Conservation (phyloP, 106 monocot species). For the Dendrobium catenatum region DNA sequence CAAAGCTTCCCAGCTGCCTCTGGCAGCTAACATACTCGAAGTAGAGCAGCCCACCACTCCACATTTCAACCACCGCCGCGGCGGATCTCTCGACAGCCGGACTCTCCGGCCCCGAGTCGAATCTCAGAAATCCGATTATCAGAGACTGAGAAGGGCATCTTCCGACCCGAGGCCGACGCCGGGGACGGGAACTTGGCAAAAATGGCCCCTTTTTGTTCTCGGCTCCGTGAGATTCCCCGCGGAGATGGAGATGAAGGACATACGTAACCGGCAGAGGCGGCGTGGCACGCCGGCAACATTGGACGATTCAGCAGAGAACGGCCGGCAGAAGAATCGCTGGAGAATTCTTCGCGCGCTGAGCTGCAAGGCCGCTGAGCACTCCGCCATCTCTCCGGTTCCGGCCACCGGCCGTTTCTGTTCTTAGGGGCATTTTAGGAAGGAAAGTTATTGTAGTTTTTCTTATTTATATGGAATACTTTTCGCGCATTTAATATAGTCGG, state of each 20-base stretch:
- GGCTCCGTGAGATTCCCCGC: conserved; percentile 29
- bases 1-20: not conserved
- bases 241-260: conserved; percentile 41
- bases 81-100: not conserved
- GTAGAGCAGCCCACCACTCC: not conserved
- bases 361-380: conserved; percentile 10
- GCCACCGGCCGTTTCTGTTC: not conserved
- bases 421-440: not conserved
- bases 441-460: too few relatives aligned
- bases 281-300: not conserved
- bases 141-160: conserved; percentile 13
- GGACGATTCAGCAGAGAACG: not conserved
- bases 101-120: not conserved
- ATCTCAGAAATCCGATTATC: not conserved
- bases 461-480: not conserved
- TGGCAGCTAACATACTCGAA: not conserved
- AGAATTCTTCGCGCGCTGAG: conserved; percentile 7
- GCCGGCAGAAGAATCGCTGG: not conserved
- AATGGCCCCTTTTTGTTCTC: conserved; percentile 23
- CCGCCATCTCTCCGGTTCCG: not conserved
- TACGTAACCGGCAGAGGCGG: conserved; percentile 20
- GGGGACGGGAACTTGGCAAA: conserved; percentile 3
- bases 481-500: not conserved
- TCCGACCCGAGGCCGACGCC: not conserved
- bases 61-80: not conserved